A percentile compares a stretch with the other conserved stretches of the same genome.
Conservation (phyloP, 1,284 basidiomycete species). For the Pulveroboletus sp. region DNA sequence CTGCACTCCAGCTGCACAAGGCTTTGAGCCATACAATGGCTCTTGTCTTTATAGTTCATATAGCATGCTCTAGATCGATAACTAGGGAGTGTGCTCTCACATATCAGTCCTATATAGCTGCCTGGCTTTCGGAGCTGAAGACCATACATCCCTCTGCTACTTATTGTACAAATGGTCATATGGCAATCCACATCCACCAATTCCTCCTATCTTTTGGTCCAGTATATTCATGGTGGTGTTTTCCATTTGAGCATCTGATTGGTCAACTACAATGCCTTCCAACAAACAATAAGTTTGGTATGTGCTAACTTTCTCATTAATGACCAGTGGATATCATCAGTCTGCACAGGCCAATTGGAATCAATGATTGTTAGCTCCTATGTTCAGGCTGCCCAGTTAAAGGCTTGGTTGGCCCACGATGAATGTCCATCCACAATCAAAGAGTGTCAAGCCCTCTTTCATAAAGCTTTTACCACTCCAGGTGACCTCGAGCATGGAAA, state of each 20-base stretch:
- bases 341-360: constrained; percentile 7
- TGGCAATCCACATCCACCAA: constrained; percentile 8
- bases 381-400: constrained; percentile 1
- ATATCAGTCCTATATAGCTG: background rate
- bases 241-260: constrained; percentile 13
- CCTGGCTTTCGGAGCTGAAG: background rate
- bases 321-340: background rate
- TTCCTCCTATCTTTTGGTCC: constrained; percentile 1
- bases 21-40: constrained; percentile 10
- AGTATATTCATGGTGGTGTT: constrained; percentile 10
- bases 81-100: background rate
- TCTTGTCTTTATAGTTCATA: constrained; percentile 5
- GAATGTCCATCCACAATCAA: constrained; percentile 1
- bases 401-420: background rate
- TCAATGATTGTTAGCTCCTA: background rate
- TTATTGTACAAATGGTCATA: constrained; percentile 3
- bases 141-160: background rate
- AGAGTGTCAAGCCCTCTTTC: constrained; percentile 5
- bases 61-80: constrained; percentile 4
- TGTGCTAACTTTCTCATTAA: background rate
- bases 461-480: background rate
- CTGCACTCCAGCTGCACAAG: background rate
- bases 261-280: constrained; percentile 12
- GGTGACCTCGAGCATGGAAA: background rate
- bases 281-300: constrained; percentile 16